phyloP scores from a whole-genome alignment of 805 yeast species.

The Dipodascus albidus region DNA sequence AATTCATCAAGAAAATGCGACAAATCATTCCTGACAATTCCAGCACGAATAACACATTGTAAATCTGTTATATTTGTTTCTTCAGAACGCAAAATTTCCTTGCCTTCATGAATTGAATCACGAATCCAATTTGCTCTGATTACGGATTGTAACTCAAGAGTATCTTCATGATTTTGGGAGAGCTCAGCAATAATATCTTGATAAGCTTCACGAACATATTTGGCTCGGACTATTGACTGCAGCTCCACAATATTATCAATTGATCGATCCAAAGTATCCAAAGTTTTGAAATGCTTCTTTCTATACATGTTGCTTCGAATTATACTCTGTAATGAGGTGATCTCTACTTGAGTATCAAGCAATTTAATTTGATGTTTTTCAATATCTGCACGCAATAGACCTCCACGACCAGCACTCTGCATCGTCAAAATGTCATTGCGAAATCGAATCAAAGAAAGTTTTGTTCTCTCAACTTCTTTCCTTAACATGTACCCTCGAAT shows the following conservation, averaged over 20 bases:
- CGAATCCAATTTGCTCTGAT: constrained; percentile 55
- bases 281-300: neutral
- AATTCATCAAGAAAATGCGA: constrained; percentile 13
- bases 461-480: constrained; percentile 7
- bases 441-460: constrained; percentile 8
- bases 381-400: neutral
- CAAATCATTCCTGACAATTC: constrained; percentile 17
- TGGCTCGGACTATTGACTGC: constrained; percentile 15
- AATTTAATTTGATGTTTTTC: neutral
- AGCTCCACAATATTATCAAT: constrained; percentile 5
- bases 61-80: constrained; percentile 16
- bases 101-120: constrained; percentile 23
- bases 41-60: constrained; percentile 29
- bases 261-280: neutral
- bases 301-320: constrained; percentile 8
- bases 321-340: constrained; percentile 18
- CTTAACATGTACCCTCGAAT: constrained; percentile 17
- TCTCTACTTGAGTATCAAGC: constrained; percentile 1
- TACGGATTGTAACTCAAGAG: constrained; percentile 41
- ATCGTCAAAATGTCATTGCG: constrained; percentile 3
- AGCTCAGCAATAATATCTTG: constrained; percentile 8
- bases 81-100: neutral
- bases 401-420: neutral
- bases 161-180: constrained; percentile 16
- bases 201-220: constrained; percentile 3